These are phyloP conservation scores for Saxophila tyrrhenica DNA, from an alignment of 495 filamentous ascomycete species.

Conservation along the genomic window DNA sequence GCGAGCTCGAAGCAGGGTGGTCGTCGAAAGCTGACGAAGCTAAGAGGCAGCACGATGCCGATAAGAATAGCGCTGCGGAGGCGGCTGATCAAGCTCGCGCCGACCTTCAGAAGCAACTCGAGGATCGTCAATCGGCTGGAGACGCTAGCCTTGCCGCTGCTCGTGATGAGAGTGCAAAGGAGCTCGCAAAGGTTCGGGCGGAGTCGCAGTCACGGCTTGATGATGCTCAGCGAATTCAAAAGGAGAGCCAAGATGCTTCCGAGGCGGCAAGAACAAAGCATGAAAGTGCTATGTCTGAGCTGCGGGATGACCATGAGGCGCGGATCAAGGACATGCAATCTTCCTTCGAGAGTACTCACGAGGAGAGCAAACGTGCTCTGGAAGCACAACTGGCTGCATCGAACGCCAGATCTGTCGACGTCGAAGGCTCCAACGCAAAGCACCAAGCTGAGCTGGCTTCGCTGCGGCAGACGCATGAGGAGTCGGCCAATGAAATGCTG, in stretches of 20 bases:
- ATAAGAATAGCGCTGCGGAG: slow-evolving; percentile 7
- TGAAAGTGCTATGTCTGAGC: background rate
- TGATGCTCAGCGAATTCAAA: background rate
- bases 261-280: background rate
- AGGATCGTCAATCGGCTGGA: slow-evolving; percentile 8
- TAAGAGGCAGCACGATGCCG: slow-evolving; percentile 8
- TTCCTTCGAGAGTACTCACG: background rate
- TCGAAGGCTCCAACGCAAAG: background rate
- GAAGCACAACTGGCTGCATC: slow-evolving; percentile 1
- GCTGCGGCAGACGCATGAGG: slow-evolving; percentile 1
- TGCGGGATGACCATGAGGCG: background rate
- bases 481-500: background rate
- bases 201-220: background rate
- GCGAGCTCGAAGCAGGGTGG: slow-evolving; percentile 8
- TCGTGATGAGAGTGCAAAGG: slow-evolving; percentile 4
- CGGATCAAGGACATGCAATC: background rate
- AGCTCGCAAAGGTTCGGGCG: slow-evolving; percentile 6
- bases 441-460: background rate
- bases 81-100: background rate
- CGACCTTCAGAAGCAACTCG: background rate
- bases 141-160: slow-evolving; percentile 9
- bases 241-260: background rate
- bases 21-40: slow-evolving; percentile 9
- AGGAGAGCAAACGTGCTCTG: background rate
- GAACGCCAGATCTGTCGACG: background rate